These are phyloP conservation scores for Massariosphaeria phaeospora DNA, from an alignment of 495 filamentous ascomycete genomes.

Conservation along the genomic window DNA sequence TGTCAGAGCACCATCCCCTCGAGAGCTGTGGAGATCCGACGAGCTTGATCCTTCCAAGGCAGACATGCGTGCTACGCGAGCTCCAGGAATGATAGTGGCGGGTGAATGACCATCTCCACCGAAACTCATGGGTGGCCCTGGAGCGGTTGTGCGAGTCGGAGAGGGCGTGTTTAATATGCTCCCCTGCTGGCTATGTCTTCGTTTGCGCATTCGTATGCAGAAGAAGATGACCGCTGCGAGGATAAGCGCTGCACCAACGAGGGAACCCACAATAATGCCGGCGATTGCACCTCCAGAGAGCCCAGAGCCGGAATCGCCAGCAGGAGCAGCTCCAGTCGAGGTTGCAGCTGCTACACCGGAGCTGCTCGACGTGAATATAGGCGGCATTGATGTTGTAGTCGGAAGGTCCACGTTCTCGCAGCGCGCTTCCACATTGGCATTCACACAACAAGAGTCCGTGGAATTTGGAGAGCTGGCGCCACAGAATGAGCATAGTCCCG, in stretches of 20 bases:
- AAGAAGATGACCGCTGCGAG: constrained; percentile 58
- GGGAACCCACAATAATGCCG: constrained; percentile 78
- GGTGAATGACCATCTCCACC: constrained; percentile 31
- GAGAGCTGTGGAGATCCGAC: constrained; percentile 29
- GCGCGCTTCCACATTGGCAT: constrained; percentile 62
- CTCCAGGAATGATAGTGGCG: constrained; percentile 70
- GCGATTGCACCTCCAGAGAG: constrained; percentile 83
- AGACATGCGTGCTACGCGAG: constrained; percentile 91
- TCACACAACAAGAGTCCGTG: constrained; percentile 92
- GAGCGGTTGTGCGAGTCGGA: constrained; percentile 58
- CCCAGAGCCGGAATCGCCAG: constrained; percentile 39
- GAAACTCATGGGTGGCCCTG: constrained; percentile 37
- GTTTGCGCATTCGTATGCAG: constrained; percentile 49
- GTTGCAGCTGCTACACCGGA: constrained; percentile 42
- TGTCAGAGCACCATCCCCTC: constrained; percentile 36
- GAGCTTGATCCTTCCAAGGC: constrained; percentile 61
- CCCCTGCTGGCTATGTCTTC: constrained; percentile 55
- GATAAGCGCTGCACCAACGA: constrained; percentile 66
- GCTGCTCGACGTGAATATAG: constrained; percentile 52
- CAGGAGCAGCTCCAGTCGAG: constrained; percentile 34
- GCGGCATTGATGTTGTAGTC: constrained; percentile 62
- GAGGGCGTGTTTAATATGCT: constrained; percentile 82
- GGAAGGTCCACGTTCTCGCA: constrained; percentile 75
- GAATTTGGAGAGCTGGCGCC: constrained; percentile 74
- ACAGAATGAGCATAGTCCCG: constrained; percentile 86